A percentile compares a stretch with the other conserved stretches of the same genome.
Conservation (phyloP, 176 grass and related monocot genomes). For the Aegilops tauschii region DNA sequence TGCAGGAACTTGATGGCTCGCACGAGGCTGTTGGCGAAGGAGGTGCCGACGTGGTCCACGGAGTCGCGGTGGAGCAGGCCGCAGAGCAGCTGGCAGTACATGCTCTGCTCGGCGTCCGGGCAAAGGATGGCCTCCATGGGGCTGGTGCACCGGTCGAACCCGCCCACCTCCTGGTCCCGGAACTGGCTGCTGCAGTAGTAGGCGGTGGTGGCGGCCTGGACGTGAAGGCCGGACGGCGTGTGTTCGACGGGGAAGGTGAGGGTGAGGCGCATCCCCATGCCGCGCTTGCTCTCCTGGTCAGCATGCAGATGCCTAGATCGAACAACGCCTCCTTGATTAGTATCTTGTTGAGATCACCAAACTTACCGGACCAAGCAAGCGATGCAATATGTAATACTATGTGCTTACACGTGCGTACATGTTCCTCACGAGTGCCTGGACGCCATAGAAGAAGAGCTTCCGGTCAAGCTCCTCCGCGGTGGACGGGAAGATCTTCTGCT, state of each 20-base stretch:
- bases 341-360: no score
- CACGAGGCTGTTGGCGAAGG: neutral
- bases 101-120: conserved; percentile 40
- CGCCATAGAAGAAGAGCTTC: conserved; percentile 15
- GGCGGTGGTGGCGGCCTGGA: neutral
- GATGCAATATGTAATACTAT: no score
- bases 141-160: conserved; percentile 31
- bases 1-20: conserved; percentile 5
- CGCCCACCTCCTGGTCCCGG: neutral
- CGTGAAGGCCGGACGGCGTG: conserved; percentile 9
- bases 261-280: conserved; percentile 39
- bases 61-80: conserved; percentile 3
- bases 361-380: no score
- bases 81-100: conserved; percentile 53
- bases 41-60: conserved; percentile 29
- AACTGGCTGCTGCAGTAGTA: conserved; percentile 43
- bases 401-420: conserved; percentile 8
- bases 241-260: conserved; percentile 2
- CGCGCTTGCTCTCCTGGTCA: neutral
- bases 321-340: no score
- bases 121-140: conserved; percentile 37
- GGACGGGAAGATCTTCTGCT: conserved; percentile 36
- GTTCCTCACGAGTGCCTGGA: conserved; percentile 33
- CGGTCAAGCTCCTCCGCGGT: conserved; percentile 28
- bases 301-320: conserved; percentile 2